Base-by-base conservation (phyloP, 208 protist species). In the Leishmania turanica region DNA sequence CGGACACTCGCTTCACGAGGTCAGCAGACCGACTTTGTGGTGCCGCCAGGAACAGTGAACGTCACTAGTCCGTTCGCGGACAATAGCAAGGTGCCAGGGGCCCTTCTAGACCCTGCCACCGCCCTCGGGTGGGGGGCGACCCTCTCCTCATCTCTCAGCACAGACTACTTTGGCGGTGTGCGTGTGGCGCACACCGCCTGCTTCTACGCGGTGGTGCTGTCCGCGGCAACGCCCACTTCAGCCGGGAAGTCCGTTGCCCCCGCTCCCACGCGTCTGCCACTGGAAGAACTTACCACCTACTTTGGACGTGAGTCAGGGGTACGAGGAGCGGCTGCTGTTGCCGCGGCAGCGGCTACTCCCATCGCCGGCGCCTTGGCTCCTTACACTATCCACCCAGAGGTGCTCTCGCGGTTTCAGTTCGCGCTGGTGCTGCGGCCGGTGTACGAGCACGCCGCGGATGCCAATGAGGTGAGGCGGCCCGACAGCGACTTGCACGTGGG, bases 1-100 rank as follows among this genome's bases (percentile, higher is more conserved):
- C 76, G 82, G 42, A 87, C 79, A 5, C 77, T 97, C 27, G 42
- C 82, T 17, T 97, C 94, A 40, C 72, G 62, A 13, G 94, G 90
- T 37, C 79, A 89, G 64, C 94, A 97, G 81, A 97, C 94, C 0
- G 91, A 93, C 79, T 83, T 87, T 93, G 77, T 96, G 53, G 84
- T 91, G 40, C 91, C 91, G 37, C 89, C 92, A 2, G 92, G 91
- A 9, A 89, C 81, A 27, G 89, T 96, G 42, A 97, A 97, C 82
- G 78, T 87, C 37, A 96, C 91, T 2, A 89, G 88, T 60, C 94
- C 94, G 1, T 95, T 88, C 79, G 89, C 85, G 31, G 82, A 95
- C 56, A 84, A 77, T n/a, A 58, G 45, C 19, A 88, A 87, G 40
- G 37, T 92, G 17, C 81, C 87, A 19, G 84, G 85, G 42, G 87